Conservation (phyloP, 2,329 filamentous ascomycete genomes). For the Didymella arachidicola region DNA sequence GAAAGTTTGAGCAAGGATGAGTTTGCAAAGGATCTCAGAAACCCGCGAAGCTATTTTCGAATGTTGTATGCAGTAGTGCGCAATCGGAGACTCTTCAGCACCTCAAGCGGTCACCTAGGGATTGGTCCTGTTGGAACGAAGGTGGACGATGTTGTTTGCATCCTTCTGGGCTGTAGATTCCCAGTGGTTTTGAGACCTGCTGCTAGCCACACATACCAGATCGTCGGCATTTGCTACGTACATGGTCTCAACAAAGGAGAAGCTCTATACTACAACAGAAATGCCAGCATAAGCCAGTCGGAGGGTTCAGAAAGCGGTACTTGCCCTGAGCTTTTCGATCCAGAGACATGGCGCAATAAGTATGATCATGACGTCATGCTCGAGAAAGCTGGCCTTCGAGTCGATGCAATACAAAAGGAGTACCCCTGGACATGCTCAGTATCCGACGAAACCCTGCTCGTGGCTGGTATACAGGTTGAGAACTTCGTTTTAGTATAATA, state of each 20-base stretch:
- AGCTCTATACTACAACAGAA: neutral
- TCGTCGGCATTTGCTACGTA: neutral
- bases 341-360: neutral
- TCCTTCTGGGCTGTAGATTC: neutral
- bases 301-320: neutral
- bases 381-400: neutral
- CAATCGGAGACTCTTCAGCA: neutral
- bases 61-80: neutral
- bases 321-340: neutral
- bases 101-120: neutral
- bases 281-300: too few species aligned
- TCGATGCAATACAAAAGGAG: neutral
- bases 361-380: neutral
- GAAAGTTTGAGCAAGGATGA: neutral
- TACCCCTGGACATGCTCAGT: neutral
- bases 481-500: neutral
- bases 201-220: neutral
- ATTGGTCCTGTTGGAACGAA: neutral
- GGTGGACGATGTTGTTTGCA: neutral
- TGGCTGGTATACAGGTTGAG: too few species aligned
- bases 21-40: neutral
- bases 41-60: neutral
- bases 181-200: neutral
- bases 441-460: neutral
- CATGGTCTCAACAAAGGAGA: slow-evolving; percentile 1